Evolutionary conservation across 306 rosid genomes (phyloP), one percentile per base, ranked within the genome.

Genomic region (Datisca glomerata): DNA sequence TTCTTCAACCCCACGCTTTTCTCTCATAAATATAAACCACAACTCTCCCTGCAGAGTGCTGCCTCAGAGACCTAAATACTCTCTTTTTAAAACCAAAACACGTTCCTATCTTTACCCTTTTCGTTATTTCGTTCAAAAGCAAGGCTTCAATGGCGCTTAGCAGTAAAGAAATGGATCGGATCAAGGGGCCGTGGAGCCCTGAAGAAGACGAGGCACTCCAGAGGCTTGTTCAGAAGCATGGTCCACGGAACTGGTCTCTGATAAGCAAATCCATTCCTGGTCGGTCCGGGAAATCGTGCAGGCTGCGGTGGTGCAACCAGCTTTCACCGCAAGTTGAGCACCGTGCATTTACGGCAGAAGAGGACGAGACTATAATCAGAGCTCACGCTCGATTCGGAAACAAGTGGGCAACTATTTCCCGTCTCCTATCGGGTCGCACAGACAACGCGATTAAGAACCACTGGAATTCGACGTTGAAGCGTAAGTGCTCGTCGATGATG

Each of bases 371-470:
- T 11, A 91, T 91, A 1, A 57, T 91, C 65, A 48, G 86, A 2
- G 96, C 98, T 40, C 98, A 84, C 18, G 93, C 84, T 9, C 87
- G 94, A 1, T 84, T 89, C 63, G 98, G 98, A 0, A 89, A 89
- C 72, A 77, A 81, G 56, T 89, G 98, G 98, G 98, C 98, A 14
- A 89, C 95, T 2, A 89, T 89, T 40, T 95, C 98, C 21, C 72
- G 98, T 1, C 86, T 89, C 8, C 77, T 89, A 20, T 61, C 62
- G 1, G 98, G 98, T 5, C 68, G 98, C 29, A 89, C 98, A 15
- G 98, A 89, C 49, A 89, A 89, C 98, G 98, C 98, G 0, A 75
- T 89, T 12, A 89, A 89, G 45, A 89, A 89, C 44, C 98, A 89
- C 72, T 89, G 98, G 98, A 89, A 89, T 74, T 89, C 98, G 0